A percentile compares a stretch with the other conserved stretches of the same genome.
Evolutionary conservation across 306 rosid species (phyloP).

Genomic region (Clitoria ternatea): DNA sequence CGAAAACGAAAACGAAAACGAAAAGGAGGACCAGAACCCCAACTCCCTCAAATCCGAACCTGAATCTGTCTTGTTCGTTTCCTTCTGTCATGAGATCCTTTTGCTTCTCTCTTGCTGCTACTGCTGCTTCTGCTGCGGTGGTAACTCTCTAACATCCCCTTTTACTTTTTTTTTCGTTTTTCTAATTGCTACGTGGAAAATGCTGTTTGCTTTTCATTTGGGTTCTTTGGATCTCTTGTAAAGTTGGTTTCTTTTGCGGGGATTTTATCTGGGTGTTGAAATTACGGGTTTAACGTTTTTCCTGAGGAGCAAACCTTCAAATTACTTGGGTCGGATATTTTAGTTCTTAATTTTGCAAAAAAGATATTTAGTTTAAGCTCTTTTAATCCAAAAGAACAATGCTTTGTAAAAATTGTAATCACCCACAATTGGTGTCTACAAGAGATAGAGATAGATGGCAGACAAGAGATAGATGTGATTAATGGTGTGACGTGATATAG

Average conservation of each 20-base stretch:
- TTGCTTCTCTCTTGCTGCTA: constrained; percentile 43
- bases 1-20: background rate
- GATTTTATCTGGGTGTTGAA: background rate
- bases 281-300: background rate
- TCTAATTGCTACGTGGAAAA: background rate
- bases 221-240: background rate
- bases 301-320: too few species aligned
- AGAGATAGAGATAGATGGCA: too few species aligned
- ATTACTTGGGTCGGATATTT: too few species aligned
- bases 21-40: background rate
- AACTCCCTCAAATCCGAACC: background rate
- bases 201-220: background rate
- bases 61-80: background rate
- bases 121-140: constrained; percentile 53
- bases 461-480: too few species aligned
- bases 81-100: constrained; percentile 24
- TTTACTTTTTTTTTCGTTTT: background rate
- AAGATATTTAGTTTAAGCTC: too few species aligned
- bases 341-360: too few species aligned
- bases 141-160: background rate
- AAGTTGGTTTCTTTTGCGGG: background rate
- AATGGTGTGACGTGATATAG: too few species aligned
- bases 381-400: too few species aligned
- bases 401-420: too few species aligned
- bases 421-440: too few species aligned